Conservation (phyloP, 495 filamentous ascomycete genomes). For the Lophiostoma macrostomum region DNA sequence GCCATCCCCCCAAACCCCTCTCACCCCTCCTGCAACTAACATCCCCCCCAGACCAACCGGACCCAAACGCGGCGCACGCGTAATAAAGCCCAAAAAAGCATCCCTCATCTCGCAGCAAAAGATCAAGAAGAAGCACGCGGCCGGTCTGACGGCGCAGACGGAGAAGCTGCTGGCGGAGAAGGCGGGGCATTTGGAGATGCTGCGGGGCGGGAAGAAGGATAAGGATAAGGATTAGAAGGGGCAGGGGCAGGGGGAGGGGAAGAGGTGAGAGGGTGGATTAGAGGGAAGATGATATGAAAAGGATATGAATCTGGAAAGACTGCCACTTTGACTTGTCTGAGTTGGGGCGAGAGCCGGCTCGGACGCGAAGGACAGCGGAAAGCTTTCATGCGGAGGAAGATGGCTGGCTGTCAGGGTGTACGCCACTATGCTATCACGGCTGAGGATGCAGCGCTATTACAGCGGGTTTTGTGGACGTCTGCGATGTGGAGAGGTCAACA, state of each 20-base stretch:
- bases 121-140: constrained; percentile 66
- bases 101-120: constrained; percentile 57
- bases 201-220: constrained; percentile 64
- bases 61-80: constrained; percentile 56
- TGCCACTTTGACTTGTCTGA: no score
- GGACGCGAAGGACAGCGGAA: no score
- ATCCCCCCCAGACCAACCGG: constrained; percentile 18
- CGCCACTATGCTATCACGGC: no score
- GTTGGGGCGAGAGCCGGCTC: no score
- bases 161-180: constrained; percentile 64
- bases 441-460: no score
- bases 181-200: constrained; percentile 71
- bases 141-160: constrained; percentile 61
- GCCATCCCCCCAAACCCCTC: not conserved
- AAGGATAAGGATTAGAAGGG: constrained; percentile 55
- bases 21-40: constrained; percentile 4
- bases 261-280: not conserved
- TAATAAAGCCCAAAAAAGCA: constrained; percentile 68
- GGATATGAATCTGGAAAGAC: not conserved
- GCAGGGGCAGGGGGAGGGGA: constrained; percentile 2
- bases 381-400: no score
- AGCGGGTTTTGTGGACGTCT: no score
- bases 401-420: no score
- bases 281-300: not conserved
- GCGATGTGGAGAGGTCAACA: no score